Evolutionary conservation across 1,284 basidiomycete species (phyloP), one percentile per base, ranked within the genome.

Genomic region (Cutaneotrichosporon arboriforme): DNA sequence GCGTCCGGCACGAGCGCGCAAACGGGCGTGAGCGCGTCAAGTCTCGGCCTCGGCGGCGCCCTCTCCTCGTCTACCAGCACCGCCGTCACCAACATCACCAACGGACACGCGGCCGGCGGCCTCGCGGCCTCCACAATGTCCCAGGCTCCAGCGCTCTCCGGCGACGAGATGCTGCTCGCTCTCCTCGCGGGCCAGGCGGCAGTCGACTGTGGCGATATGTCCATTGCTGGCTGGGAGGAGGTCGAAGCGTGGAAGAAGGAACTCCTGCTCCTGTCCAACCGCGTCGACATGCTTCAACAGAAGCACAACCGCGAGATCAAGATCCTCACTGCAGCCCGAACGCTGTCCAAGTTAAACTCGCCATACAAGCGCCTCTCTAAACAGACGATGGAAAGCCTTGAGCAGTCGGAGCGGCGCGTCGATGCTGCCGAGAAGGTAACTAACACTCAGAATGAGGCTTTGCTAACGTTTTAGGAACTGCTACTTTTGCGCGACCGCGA

Each of bases 181-280:
- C 79, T 94, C 37, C 77, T 92, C 50, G 86, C 90, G 31, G 88
- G 87, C 55, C 89, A 93, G 75, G 90, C 90, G 4, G 82, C 88
- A 26, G 83, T 77, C 21, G 73, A 75, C 64, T 87, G 87, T 64
- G 81, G 86, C 23, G 81, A 81, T 42, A 86, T 83, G 65, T 81
- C 85, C 47, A 83, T 91, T 20, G 78, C 89, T 42, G 82, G 79
- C 60, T 84, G 87, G 51, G 90, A 94, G 62, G 86, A 91, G 64
- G 86, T 91, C n/a, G 90, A 93, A 60, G 86, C 87, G 48, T 81
- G 91, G 62, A 92, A 90, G 78, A 89, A 88, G 72, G 75, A 77
- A 55, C 58, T 76, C 3, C 49, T 61, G 0, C 46, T 74, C 13
- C 61, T 77, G 14, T 62, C 66, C 0, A 70, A 60, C 39, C 63